Conservation (phyloP, 768 basidiomycete genomes). For the Psilocybe azurescens region DNA sequence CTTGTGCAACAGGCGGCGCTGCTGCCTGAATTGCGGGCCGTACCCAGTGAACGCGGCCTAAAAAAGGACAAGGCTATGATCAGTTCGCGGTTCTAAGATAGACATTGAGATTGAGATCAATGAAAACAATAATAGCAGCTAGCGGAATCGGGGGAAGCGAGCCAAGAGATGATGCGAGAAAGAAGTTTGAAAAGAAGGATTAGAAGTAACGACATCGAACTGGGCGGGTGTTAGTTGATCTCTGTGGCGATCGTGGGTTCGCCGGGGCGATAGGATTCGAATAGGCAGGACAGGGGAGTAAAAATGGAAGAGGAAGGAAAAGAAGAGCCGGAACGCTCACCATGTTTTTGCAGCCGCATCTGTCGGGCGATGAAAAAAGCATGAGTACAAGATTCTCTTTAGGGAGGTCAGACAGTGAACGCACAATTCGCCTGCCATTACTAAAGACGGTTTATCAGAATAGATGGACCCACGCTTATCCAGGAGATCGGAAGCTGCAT, state of each 20-base stretch:
- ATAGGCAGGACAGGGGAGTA: constrained; percentile 5
- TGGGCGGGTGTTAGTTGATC: constrained; percentile 8
- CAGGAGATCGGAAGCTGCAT: constrained; percentile 65
- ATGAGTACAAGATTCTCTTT: constrained; percentile 4
- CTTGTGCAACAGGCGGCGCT: constrained; percentile 69
- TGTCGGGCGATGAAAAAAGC: constrained; percentile 23
- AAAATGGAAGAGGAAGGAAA: constrained; percentile 1
- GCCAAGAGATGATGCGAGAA: not conserved
- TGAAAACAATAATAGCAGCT: not conserved
- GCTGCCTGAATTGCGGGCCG: constrained; percentile 64
- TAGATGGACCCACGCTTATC: constrained; percentile 76
- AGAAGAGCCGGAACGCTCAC: constrained; percentile 31
- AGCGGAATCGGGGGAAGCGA: not conserved
- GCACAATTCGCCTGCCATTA: constrained; percentile 76
- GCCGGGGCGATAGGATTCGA: constrained; percentile 5
- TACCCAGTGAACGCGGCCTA: constrained; percentile 72
- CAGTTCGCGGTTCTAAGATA: not conserved
- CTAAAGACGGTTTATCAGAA: constrained; percentile 71
- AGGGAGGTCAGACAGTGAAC: constrained; percentile 29
- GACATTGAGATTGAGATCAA: not conserved
- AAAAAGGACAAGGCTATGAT: not conserved
- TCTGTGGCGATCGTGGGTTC: constrained; percentile 12
- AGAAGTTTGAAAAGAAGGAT: not conserved
- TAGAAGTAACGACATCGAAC: constrained; percentile 10
- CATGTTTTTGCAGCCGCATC: constrained; percentile 73